Percentiles rank a stretch among this genome's conserved stretches.
phyloP scores from a whole-genome alignment of 306 rosid genomes.

The Mimosa bimucronata region DNA sequence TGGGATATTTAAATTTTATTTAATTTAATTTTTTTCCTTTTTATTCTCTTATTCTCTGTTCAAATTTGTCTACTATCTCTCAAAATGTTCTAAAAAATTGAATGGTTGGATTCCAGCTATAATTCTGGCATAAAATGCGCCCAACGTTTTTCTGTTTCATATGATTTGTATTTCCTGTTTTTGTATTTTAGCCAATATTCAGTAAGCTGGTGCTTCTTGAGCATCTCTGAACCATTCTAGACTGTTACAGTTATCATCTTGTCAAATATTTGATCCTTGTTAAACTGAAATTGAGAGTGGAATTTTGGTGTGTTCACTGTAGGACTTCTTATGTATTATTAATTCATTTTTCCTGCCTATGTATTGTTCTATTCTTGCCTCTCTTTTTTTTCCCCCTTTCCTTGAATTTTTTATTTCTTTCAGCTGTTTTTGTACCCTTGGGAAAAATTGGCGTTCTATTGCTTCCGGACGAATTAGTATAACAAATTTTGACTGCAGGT shows the following conservation, averaged over 20 bases:
- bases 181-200: neutral
- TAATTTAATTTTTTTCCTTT: neutral
- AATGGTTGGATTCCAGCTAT: neutral
- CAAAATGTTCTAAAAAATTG: neutral
- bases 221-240: neutral
- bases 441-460: neutral
- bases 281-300: neutral
- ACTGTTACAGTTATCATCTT: neutral
- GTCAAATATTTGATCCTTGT: neutral
- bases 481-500: constrained; percentile 46
- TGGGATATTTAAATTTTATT: too few relatives aligned
- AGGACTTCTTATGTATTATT: neutral
- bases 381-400: too few relatives aligned
- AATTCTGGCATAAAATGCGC: neutral
- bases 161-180: neutral
- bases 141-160: neutral
- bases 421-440: neutral
- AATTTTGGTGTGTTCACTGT: neutral
- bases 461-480: neutral
- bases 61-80: neutral
- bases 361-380: neutral
- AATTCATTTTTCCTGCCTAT: neutral
- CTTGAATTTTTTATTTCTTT: neutral
- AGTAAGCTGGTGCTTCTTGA: neutral
- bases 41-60: neutral